Conservation (phyloP, 192 early-diverging fungal genomes). For the Tieghemiomyces parasiticus region DNA sequence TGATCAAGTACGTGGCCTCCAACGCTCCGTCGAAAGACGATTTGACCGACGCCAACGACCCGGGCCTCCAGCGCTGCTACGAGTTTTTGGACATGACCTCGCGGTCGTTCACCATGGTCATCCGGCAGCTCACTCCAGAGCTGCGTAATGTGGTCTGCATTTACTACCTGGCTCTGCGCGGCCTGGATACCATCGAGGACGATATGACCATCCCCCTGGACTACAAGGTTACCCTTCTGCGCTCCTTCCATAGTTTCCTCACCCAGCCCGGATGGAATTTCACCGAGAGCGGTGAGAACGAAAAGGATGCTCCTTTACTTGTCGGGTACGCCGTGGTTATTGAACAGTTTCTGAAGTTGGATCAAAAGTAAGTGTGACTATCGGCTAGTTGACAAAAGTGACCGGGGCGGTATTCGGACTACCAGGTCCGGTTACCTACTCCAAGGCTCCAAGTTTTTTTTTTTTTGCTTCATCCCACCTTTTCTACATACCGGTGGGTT, state of each 20-base stretch:
- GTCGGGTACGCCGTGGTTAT: conserved; percentile 84
- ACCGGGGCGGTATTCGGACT: no score
- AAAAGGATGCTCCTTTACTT: conserved; percentile 87
- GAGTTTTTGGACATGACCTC: conserved; percentile 86
- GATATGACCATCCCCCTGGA: conserved; percentile 82
- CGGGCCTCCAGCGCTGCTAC: conserved; percentile 56
- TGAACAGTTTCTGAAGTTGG: conserved; percentile 68
- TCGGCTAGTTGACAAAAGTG: no score
- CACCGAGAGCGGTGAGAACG: conserved; percentile 69
- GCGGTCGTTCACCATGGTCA: conserved; percentile 91
- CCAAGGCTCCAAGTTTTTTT: no score
- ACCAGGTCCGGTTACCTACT: no score
- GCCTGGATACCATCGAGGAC: conserved; percentile 95
- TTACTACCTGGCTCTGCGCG: conserved; percentile 92
- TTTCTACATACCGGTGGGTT: no score
- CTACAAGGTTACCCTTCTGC: conserved; percentile 60
- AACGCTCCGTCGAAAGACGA: conserved; percentile 36
- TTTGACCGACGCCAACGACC: conserved; percentile 32
- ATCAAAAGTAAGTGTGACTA: no score
- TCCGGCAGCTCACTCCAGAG: conserved; percentile 66
- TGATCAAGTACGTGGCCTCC: conserved; percentile 52
- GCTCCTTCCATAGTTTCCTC: conserved; percentile 66
- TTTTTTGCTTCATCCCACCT: no score
- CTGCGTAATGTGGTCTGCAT: conserved; percentile 78
- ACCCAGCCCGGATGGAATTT: conserved; percentile 69